A percentile compares a stretch with the other conserved stretches of the same genome.
Conservation (phyloP, 495 filamentous ascomycete species). For the Oidiodendron maius region DNA sequence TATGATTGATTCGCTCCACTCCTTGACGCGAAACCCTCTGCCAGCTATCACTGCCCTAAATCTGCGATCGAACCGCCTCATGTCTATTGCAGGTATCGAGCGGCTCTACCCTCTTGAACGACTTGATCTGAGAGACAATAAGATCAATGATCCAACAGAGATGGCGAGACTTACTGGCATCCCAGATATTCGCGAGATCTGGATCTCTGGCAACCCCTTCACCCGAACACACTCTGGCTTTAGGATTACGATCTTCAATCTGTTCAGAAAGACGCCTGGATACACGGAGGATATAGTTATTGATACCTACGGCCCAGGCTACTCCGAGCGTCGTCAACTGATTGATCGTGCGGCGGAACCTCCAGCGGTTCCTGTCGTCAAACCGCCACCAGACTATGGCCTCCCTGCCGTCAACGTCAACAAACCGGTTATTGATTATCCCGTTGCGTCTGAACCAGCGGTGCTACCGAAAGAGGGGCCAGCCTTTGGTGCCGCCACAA, state of each 20-base stretch:
- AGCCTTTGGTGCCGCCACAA: constrained; percentile 32
- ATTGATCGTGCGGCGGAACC: constrained; percentile 76
- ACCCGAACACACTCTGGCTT: constrained; percentile 80
- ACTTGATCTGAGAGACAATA: constrained; percentile 88
- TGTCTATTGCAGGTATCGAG: constrained; percentile 86
- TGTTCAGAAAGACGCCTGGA: constrained; percentile 89
- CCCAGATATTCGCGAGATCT: constrained; percentile 88
- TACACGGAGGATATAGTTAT: constrained; percentile 87
- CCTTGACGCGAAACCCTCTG: constrained; percentile 76
- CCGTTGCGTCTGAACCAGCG: constrained; percentile 29
- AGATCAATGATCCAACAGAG: constrained; percentile 82
- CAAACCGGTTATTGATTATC: constrained; percentile 53
- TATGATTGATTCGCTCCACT: constrained; percentile 95
- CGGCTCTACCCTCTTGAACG: constrained; percentile 81
- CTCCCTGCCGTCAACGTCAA: constrained; percentile 56
- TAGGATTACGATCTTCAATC: constrained; percentile 87
- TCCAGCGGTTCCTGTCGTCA: constrained; percentile 69
- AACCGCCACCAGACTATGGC: constrained; percentile 49
- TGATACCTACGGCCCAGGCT: constrained; percentile 73
- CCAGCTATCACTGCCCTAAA: constrained; percentile 93
- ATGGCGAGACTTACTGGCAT: constrained; percentile 83
- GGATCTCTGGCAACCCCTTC: constrained; percentile 86
- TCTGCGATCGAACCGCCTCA: constrained; percentile 80
- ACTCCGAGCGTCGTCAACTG: constrained; percentile 76
- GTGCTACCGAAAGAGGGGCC: constrained; percentile 48